phyloP scores from a whole-genome alignment of 306 rosid genomes.

The Gillenia trifoliata region DNA sequence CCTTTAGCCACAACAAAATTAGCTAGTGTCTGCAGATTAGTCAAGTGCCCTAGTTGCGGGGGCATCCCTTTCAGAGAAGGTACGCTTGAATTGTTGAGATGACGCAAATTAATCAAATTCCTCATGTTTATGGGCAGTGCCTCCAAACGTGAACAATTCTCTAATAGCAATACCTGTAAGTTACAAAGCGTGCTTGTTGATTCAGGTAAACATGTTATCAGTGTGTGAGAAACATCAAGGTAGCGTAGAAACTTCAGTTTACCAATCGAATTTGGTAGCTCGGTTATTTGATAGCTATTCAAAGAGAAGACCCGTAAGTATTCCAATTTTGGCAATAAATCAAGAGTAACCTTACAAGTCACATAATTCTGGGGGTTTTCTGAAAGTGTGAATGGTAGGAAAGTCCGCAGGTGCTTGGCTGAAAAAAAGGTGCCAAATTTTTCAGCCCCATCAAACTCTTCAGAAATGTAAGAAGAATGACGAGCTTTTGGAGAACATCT shows the following conservation, averaged over 20 bases:
- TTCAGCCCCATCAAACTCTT: accelerated
- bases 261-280: not conserved
- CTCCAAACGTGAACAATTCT: not conserved
- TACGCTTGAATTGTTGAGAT: not conserved
- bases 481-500: not conserved
- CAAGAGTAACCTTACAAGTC: not conserved
- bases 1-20: not conserved
- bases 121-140: not conserved
- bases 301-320: not conserved
- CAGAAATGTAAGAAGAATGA: conserved; percentile 10
- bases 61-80: not conserved
- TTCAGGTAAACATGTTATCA: not conserved
- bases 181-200: not conserved
- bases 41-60: not conserved
- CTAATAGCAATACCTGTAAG: not conserved
- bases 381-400: not conserved
- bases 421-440: not conserved
- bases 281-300: not conserved
- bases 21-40: not conserved
- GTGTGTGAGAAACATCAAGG: not conserved
- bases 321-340: not conserved
- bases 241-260: conserved; percentile 1
- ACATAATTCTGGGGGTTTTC: not conserved
- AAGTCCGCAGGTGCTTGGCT: not conserved
- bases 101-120: not conserved